A percentile compares a stretch with the other conserved stretches of the same genome.
These are phyloP conservation scores for Talaromyces proteolyticus DNA, from an alignment of 495 filamentous ascomycete species.

Conservation along the genomic window DNA sequence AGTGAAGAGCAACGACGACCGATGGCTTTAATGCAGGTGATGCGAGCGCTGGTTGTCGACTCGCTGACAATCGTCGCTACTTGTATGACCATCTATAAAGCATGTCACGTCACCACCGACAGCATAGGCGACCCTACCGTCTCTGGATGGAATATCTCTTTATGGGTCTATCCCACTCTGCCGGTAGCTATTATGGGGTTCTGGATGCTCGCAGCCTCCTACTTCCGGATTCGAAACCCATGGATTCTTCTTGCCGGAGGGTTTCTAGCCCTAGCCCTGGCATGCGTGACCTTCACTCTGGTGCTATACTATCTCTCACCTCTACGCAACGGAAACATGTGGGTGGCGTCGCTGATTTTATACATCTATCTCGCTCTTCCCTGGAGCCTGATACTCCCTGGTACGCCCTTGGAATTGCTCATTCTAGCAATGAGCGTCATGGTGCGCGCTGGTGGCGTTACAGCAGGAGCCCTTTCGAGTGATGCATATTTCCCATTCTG, in stretches of 20 bases:
- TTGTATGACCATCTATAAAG: conserved; percentile 6
- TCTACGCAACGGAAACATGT: background rate
- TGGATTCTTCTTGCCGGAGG: background rate
- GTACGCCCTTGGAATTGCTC: background rate
- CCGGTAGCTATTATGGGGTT: background rate
- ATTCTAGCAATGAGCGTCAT: background rate
- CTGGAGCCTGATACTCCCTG: background rate
- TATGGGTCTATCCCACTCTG: background rate
- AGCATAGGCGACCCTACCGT: background rate
- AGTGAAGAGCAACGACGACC: background rate
- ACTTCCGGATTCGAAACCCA: background rate
- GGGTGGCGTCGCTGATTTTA: background rate
- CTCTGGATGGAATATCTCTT: background rate
- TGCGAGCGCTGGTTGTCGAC: background rate
- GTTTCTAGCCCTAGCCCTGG: background rate
- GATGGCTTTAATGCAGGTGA: background rate
- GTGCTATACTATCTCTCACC: background rate
- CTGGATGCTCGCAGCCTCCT: background rate
- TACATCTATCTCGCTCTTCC: background rate
- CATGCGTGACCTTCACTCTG: background rate
- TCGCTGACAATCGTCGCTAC: background rate
- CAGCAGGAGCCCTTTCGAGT: background rate
- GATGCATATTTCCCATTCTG: background rate
- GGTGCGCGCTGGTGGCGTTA: background rate
- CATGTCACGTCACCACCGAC: background rate